These are phyloP conservation scores for Boletus edulis DNA, from an alignment of 768 basidiomycete genomes.

Conservation along the genomic window DNA sequence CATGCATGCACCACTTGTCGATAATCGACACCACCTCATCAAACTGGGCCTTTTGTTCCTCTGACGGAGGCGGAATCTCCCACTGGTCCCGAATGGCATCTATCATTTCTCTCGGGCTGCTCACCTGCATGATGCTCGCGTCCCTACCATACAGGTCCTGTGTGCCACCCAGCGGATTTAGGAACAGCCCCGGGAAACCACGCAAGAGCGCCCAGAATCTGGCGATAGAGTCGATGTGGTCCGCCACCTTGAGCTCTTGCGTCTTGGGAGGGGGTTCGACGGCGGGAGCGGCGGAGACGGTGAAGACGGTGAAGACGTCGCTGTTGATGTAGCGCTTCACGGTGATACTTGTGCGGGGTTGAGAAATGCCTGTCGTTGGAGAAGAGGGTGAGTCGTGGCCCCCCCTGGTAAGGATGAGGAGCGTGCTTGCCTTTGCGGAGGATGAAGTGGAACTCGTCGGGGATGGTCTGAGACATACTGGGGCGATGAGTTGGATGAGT, in stretches of 20 bases:
- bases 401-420: too few species aligned
- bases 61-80: conserved; percentile 42
- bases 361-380: conserved; percentile 20
- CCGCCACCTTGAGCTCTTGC: conserved; percentile 39
- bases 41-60: conserved; percentile 66
- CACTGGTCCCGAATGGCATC: conserved; percentile 27
- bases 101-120: not conserved
- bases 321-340: conserved; percentile 27
- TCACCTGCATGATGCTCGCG: conserved; percentile 59
- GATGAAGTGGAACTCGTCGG: conserved; percentile 12
- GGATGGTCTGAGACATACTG: conserved; percentile 3
- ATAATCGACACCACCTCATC: conserved; percentile 70
- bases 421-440: conserved; percentile 53
- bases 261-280: conserved; percentile 38
- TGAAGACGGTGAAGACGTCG: conserved; percentile 42
- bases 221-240: not conserved
- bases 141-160: conserved; percentile 73
- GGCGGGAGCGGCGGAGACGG: conserved; percentile 37
- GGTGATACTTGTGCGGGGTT: conserved; percentile 35
- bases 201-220: conserved; percentile 61
- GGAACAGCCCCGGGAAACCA: conserved; percentile 29
- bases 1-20: conserved; percentile 37
- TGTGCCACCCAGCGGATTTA: too few species aligned
- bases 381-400: not conserved
- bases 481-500: too few species aligned